A percentile compares a stretch with the other conserved stretches of the same genome.
These are phyloP conservation scores for Clitopilus hobsonii DNA, from an alignment of 768 basidiomycete species.

Conservation along the genomic window DNA sequence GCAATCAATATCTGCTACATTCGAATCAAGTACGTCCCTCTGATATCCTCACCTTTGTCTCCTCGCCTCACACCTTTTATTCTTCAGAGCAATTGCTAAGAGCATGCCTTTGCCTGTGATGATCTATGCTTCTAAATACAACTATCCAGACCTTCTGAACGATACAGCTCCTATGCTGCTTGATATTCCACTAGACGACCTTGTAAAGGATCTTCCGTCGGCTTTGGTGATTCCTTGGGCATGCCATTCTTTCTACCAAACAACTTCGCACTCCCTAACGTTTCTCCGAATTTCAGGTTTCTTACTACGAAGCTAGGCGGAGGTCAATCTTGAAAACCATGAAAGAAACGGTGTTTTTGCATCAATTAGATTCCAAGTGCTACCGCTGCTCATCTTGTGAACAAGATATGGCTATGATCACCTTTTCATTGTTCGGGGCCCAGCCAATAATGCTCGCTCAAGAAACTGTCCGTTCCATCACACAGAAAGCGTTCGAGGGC, in stretches of 20 bases:
- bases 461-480: too few relatives aligned
- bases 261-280: too few relatives aligned
- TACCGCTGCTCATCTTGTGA: too few relatives aligned
- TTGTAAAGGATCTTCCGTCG: neutral
- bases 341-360: too few relatives aligned
- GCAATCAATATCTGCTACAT: slow-evolving; percentile 20
- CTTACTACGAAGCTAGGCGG: neutral
- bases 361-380: too few relatives aligned
- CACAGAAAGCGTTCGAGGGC: too few relatives aligned
- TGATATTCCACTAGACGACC: slow-evolving; percentile 6
- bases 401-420: too few relatives aligned
- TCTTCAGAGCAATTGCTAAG: neutral
- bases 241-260: neutral
- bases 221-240: neutral
- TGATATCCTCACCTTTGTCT: neutral
- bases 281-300: too few relatives aligned
- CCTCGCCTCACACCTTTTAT: neutral
- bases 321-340: neutral
- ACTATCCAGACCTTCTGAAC: slow-evolving; percentile 9
- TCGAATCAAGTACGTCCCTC: slow-evolving; percentile 17
- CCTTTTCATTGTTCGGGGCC: too few relatives aligned
- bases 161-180: neutral
- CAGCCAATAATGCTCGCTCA: too few relatives aligned
- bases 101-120: slow-evolving; percentile 7
- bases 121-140: slow-evolving; percentile 9